Conservation (phyloP, 2,329 filamentous ascomycete genomes). For the Nannizziopsis barbatae region DNA sequence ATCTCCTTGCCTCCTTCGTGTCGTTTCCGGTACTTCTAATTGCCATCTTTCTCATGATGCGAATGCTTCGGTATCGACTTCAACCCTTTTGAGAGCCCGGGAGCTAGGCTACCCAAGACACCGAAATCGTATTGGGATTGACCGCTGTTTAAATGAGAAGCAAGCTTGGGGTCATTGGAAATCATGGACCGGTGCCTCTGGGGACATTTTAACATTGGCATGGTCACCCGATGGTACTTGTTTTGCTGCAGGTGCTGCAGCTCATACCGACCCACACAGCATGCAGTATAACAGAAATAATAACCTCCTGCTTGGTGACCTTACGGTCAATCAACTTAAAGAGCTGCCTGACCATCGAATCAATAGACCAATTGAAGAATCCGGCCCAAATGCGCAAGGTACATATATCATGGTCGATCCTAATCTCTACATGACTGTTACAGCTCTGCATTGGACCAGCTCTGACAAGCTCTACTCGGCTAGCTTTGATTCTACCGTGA, state of each 20-base stretch:
- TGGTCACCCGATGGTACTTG: conserved; percentile 45
- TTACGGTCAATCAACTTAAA: conserved; percentile 31
- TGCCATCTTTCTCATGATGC: conserved; percentile 4
- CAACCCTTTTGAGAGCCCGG: conserved; percentile 22
- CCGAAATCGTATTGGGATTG: conserved; percentile 13
- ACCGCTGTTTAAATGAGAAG: conserved; percentile 23
- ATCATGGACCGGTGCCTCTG: conserved; percentile 47
- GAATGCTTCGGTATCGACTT: not conserved
- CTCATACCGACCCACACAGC: conserved; percentile 44
- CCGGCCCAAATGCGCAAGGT: conserved; percentile 34
- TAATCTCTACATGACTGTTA: conserved; percentile 47
- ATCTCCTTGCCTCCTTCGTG: conserved; percentile 11
- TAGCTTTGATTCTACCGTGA: conserved; percentile 46
- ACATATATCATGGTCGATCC: conserved; percentile 42
- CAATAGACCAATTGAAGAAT: conserved; percentile 29
- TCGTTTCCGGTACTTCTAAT: conserved; percentile 1
- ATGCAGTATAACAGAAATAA: conserved; percentile 51
- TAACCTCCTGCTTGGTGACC: conserved; percentile 46
- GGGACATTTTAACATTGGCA: conserved; percentile 46
- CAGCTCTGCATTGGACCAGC: conserved; percentile 42
- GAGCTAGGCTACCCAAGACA: conserved; percentile 21
- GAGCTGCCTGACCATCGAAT: conserved; percentile 46
- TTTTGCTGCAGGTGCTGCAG: conserved; percentile 49
- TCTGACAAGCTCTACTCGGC: conserved; percentile 41
- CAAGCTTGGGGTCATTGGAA: conserved; percentile 32